Percentiles rank a stretch among this genome's conserved stretches.
phyloP scores from a whole-genome alignment of 495 filamentous ascomycete species.

The Penicillium flavigenum region DNA sequence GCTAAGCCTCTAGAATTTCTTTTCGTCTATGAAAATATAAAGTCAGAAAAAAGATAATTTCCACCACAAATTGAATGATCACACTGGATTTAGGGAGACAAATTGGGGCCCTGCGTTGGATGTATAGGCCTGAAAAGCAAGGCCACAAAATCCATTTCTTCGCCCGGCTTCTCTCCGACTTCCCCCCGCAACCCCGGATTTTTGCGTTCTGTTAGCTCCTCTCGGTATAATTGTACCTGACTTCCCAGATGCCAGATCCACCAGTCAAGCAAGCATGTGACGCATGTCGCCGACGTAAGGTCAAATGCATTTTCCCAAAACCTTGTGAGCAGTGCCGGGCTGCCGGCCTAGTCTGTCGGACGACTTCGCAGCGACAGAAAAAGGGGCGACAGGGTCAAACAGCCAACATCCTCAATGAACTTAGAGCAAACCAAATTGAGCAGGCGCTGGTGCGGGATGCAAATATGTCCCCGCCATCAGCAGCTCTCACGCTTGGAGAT shows the following conservation, averaged over 20 bases:
- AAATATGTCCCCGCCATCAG: neutral
- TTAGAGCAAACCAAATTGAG: conserved; percentile 65
- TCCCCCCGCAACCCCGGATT: conserved; percentile 15
- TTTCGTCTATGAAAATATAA: neutral
- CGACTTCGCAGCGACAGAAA: conserved; percentile 81
- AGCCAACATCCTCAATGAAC: conserved; percentile 78
- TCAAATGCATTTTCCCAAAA: conserved; percentile 56
- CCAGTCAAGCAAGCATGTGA: conserved; percentile 68
- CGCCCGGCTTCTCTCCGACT: conserved; percentile 14
- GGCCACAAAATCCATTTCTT: conserved; percentile 2
- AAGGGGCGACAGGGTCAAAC: conserved; percentile 81
- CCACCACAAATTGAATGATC: neutral
- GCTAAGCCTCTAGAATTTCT: neutral
- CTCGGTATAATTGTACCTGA: neutral
- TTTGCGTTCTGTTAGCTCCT: neutral
- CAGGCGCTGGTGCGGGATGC: conserved; percentile 42
- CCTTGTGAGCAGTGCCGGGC: conserved; percentile 69
- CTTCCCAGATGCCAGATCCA: conserved; percentile 4
- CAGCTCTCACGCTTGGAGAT: neutral
- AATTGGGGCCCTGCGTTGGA: neutral
- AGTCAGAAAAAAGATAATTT: neutral
- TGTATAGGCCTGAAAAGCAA: neutral
- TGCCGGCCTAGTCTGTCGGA: conserved; percentile 70
- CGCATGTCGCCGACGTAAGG: conserved; percentile 80
- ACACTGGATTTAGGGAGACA: neutral